Base-by-base conservation (phyloP, 768 basidiomycete species). In the Serendipita sp. region DNA sequence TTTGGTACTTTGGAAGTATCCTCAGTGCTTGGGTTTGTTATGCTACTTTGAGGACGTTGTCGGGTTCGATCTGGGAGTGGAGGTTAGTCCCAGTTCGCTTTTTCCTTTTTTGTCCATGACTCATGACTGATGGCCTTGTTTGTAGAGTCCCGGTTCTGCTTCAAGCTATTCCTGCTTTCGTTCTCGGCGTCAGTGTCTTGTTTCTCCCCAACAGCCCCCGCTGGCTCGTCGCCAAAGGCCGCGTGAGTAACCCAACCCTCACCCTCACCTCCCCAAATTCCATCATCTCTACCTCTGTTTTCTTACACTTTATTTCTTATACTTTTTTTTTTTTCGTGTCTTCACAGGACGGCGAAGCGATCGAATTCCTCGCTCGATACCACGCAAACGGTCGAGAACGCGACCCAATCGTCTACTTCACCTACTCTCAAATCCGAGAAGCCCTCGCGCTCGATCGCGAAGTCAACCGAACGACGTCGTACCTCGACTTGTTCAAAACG, bases 1-100 rank as follows among this genome's bases (percentile, higher is more conserved):
- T 78, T 56, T 89, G 88, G 88, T 89, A 89, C 72, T 69, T 85
- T 41, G 88, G 88, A 7, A 84, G 84, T 67, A 83, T 87, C 66
- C 72, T 83, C 41, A 81, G 77, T 48, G 75, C 78, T 24, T 82
- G 80, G 81, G 70, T 75, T 11, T 79, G 77, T 60, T 78, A 77
- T 70, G 77, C 76, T 18, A 75, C 78, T 2, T 78, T 75, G 69
- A 64, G 70, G 35, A 69, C 69, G 15, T 73, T 75, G 64, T 10
- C 51, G 41, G 69, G 66, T 48, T 70, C 69, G 10, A 72, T 68
- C 16, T 72, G 71, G 71, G 68, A 71, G 15, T 72, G 71, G 71
- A 48, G 67, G 73, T 71, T 65, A 63, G 47, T 54, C 53, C 11
- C 18, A 8, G 5, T 54, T 0, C 10, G 16, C 62, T 16, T 30